These are phyloP conservation scores for Ascochyta lentis DNA, from an alignment of 2,329 filamentous ascomycete species.

Conservation along the genomic window DNA sequence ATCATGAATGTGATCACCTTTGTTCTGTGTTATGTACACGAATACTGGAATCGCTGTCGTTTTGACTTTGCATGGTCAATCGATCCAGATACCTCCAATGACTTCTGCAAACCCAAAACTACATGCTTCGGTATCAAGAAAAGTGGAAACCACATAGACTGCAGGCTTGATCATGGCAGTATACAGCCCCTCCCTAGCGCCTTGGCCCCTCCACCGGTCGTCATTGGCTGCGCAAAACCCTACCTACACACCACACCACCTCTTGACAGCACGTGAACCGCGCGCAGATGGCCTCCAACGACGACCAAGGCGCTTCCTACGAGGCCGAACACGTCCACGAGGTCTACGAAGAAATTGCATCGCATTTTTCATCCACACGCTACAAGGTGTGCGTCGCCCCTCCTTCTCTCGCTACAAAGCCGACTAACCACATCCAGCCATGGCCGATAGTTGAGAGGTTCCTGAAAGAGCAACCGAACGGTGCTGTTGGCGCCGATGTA, in stretches of 20 bases:
- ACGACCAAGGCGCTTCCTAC: conserved; percentile 63
- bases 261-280: neutral
- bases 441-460: conserved; percentile 92
- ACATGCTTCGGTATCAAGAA: neutral
- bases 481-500: conserved; percentile 84
- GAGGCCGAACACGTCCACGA: conserved; percentile 88
- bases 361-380: conserved; percentile 81
- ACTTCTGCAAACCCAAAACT: neutral
- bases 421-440: conserved; percentile 60
- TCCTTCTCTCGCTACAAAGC: conserved; percentile 6
- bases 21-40: too few species aligned
- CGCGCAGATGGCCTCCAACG: conserved; percentile 26
- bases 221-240: conserved; percentile 17
- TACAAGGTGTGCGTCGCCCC: conserved; percentile 63
- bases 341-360: conserved; percentile 87
- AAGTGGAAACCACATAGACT: too few species aligned
- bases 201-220: conserved; percentile 2
- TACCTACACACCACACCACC: neutral
- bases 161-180: too few species aligned
- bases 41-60: too few species aligned
- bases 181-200: neutral
- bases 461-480: conserved; percentile 68
- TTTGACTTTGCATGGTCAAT: too few species aligned
- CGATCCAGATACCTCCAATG: too few species aligned
- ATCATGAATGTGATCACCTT: too few species aligned